Percentiles rank a stretch among this genome's conserved stretches.
Evolutionary conservation across 768 basidiomycete species (phyloP).

Genomic region (Termitomyces sp.): DNA sequence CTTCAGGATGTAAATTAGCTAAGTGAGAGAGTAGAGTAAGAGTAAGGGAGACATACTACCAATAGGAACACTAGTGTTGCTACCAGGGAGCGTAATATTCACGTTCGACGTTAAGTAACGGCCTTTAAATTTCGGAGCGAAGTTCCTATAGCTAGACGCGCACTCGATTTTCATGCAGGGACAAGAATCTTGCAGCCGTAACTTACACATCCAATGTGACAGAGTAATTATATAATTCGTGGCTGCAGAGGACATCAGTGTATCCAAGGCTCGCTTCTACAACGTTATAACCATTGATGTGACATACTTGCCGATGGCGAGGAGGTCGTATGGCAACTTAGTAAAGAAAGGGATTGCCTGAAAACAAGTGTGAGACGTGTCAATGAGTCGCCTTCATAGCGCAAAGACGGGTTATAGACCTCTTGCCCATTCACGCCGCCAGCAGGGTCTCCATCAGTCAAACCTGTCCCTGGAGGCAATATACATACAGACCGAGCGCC

Average conservation of each 20-base stretch:
- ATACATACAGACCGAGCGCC: background rate
- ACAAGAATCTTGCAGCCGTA: background rate
- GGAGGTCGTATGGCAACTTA: slow-evolving; percentile 74
- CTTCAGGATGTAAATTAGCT: slow-evolving; percentile 21
- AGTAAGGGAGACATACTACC: slow-evolving; percentile 28
- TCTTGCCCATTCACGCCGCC: slow-evolving; percentile 74
- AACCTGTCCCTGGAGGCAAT: slow-evolving; percentile 54
- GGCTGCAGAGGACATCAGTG: slow-evolving; percentile 35
- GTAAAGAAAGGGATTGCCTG: slow-evolving; percentile 76
- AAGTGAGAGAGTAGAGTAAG: background rate
- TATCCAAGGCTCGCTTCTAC: no score
- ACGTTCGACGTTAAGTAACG: slow-evolving; percentile 81
- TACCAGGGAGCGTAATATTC: slow-evolving; percentile 70
- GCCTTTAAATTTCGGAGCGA: slow-evolving; percentile 60
- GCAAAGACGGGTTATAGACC: slow-evolving; percentile 29
- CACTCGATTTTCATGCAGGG: background rate
- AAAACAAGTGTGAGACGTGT: background rate
- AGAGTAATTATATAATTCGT: slow-evolving; percentile 77
- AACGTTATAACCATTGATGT: background rate
- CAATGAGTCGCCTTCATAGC: no score
- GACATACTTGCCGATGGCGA: slow-evolving; percentile 80
- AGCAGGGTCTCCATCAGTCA: slow-evolving; percentile 70
- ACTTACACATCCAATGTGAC: slow-evolving; percentile 64
- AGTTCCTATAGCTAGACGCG: slow-evolving; percentile 52
- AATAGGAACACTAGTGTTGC: slow-evolving; percentile 32